These are phyloP conservation scores for Pseudoneurospora amorphoporcata DNA, from an alignment of 495 filamentous ascomycete species.

Conservation along the genomic window DNA sequence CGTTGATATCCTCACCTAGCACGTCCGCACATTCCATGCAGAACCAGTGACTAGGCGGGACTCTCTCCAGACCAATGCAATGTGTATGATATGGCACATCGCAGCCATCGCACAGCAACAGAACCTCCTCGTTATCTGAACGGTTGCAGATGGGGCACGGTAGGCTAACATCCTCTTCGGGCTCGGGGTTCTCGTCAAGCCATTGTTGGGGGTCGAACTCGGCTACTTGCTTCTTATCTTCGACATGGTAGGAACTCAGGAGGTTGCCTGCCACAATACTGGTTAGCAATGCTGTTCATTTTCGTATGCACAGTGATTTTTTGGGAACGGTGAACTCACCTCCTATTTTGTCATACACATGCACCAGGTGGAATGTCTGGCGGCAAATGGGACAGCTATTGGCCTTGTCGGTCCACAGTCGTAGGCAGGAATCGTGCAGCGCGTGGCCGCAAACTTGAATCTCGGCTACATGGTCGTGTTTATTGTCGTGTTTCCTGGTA, in stretches of 20 bases:
- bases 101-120: slow-evolving; percentile 83
- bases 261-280: slow-evolving; percentile 45
- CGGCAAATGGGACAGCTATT: slow-evolving; percentile 98
- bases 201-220: slow-evolving; percentile 78
- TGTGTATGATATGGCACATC: slow-evolving; percentile 75
- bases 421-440: slow-evolving; percentile 82
- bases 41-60: slow-evolving; percentile 73
- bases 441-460: slow-evolving; percentile 71
- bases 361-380: slow-evolving; percentile 77
- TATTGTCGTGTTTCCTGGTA: slow-evolving; percentile 35
- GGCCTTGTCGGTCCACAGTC: slow-evolving; percentile 87
- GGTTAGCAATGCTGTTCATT: slow-evolving; percentile 16
- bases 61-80: slow-evolving; percentile 66
- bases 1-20: slow-evolving; percentile 37
- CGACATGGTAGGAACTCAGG: slow-evolving; percentile 71
- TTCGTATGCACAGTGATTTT: background rate
- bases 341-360: slow-evolving; percentile 65
- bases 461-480: slow-evolving; percentile 33
- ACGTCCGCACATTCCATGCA: slow-evolving; percentile 61
- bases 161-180: slow-evolving; percentile 47
- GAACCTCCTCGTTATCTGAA: slow-evolving; percentile 62
- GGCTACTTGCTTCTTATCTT: slow-evolving; percentile 80
- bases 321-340: slow-evolving; percentile 45
- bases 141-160: slow-evolving; percentile 76
- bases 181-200: slow-evolving; percentile 62